phyloP scores from a whole-genome alignment of 2,329 filamentous ascomycete genomes.

The Plectosphaerella sp. region DNA sequence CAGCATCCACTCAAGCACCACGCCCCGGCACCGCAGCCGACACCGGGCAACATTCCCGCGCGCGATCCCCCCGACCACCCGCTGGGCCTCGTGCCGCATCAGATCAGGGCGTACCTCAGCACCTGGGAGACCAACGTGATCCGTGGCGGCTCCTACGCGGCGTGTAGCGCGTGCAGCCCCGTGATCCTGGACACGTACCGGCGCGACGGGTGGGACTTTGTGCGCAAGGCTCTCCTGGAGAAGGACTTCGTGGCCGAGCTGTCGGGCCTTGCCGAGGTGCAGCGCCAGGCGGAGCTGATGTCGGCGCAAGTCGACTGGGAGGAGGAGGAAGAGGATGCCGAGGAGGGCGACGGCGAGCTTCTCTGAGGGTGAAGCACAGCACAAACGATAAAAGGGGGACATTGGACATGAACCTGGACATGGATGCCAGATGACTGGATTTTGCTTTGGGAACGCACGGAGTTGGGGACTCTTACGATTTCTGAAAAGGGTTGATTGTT shows the following conservation, averaged over 20 bases:
- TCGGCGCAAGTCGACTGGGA: constrained; percentile 56
- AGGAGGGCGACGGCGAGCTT: constrained; percentile 52
- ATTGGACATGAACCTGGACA: not conserved
- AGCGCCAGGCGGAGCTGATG: constrained; percentile 50
- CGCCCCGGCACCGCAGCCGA: constrained; percentile 50
- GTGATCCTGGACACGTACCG: constrained; percentile 66
- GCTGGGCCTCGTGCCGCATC: constrained; percentile 70
- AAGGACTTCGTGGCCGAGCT: constrained; percentile 76
- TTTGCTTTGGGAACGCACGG: too few relatives aligned
- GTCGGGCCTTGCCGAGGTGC: constrained; percentile 69
- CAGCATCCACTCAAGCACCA: constrained; percentile 75
- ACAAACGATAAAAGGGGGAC: not conserved
- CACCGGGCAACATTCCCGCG: constrained; percentile 38
- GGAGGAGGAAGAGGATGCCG: constrained; percentile 47
- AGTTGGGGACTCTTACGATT: too few relatives aligned
- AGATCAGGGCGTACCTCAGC: constrained; percentile 72
- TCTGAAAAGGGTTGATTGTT: too few relatives aligned
- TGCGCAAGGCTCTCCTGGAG: constrained; percentile 69
- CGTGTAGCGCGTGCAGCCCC: constrained; percentile 75
- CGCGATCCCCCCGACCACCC: constrained; percentile 55
- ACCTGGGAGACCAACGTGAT: constrained; percentile 72
- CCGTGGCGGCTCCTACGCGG: constrained; percentile 70
- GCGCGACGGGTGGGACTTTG: constrained; percentile 68
- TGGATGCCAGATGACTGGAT: not conserved
- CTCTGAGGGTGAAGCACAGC: constrained; percentile 18